Percentiles rank a stretch among this genome's conserved stretches.
Evolutionary conservation across 164 flowering plant genomes (phyloP).

Genomic region (Vitis riparia): DNA sequence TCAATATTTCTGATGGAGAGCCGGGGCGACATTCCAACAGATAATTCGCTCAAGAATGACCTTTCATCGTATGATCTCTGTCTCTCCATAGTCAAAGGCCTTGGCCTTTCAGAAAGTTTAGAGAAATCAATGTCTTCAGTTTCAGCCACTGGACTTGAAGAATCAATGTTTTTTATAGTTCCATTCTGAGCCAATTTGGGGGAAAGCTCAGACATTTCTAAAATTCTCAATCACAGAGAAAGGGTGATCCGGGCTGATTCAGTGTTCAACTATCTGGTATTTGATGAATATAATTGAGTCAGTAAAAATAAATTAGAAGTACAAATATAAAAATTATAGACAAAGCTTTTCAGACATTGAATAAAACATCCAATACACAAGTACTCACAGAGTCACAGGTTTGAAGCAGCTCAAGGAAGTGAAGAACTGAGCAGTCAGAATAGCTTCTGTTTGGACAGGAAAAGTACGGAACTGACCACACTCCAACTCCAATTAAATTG

Average conservation of each 20-base stretch:
- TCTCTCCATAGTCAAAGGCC: constrained; percentile 55
- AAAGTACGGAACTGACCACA: too few species aligned
- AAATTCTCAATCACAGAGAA: too few species aligned
- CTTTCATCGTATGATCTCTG: constrained; percentile 64
- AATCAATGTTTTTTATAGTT: constrained; percentile 16
- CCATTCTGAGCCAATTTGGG: constrained; percentile 28
- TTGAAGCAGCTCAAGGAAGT: too few species aligned
- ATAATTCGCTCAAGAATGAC: constrained; percentile 43
- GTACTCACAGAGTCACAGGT: too few species aligned
- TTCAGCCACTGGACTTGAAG: constrained; percentile 23
- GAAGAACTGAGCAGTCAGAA: too few species aligned
- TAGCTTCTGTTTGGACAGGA: too few species aligned
- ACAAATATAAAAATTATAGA: too few species aligned
- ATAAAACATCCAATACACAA: too few species aligned
- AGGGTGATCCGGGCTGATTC: too few species aligned
- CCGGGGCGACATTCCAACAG: constrained; percentile 40
- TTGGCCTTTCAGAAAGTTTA: constrained; percentile 44
- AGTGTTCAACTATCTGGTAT: constrained; percentile 3
- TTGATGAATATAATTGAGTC: not conserved
- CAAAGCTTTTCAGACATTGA: too few species aligned
- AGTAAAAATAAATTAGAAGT: not conserved
- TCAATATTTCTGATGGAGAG: constrained; percentile 32
- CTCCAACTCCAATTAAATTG: too few species aligned
- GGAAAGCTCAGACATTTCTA: too few species aligned
- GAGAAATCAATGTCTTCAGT: constrained; percentile 57